Conservation (phyloP, 768 basidiomycete species). For the Auricularia sp. region DNA sequence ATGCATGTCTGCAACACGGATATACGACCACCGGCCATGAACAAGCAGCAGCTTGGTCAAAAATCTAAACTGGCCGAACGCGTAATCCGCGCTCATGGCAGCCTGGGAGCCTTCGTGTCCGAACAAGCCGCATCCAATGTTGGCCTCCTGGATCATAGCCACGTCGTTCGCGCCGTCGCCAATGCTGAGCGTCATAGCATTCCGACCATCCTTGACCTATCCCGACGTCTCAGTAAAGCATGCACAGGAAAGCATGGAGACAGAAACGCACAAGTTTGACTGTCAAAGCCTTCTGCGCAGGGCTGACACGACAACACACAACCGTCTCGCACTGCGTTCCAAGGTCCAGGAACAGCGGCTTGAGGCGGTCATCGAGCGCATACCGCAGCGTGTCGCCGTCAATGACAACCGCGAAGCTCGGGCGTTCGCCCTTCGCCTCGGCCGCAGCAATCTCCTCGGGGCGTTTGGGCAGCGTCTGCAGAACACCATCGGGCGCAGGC, state of each 20-base stretch:
- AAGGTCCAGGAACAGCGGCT: constrained; percentile 79
- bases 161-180: constrained; percentile 98
- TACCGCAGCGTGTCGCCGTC: constrained; percentile 87
- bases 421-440: constrained; percentile 24
- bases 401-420: constrained; percentile 88
- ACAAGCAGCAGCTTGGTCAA: constrained; percentile 84
- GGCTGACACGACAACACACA: constrained; percentile 95
- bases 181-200: constrained; percentile 94
- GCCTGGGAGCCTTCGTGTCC: constrained; percentile 96
- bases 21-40: constrained; percentile 96
- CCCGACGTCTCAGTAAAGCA: too few species aligned
- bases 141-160: constrained; percentile 99
- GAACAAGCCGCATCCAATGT: constrained; percentile 88
- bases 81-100: constrained; percentile 98
- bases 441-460: constrained; percentile 7
- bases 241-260: too few species aligned
- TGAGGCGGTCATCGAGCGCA: constrained; percentile 68
- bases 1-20: constrained; percentile 92
- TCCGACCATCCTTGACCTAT: constrained; percentile 91
- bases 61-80: constrained; percentile 94
- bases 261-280: constrained; percentile 92
- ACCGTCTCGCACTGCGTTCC: constrained; percentile 97
- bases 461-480: neutral
- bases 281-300: constrained; percentile 94
- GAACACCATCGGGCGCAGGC: constrained; percentile 33